Evolutionary conservation across 164 flowering plant genomes (phyloP), one percentile per base, ranked within the genome.

Genomic region (Macadamia integrifolia): DNA sequence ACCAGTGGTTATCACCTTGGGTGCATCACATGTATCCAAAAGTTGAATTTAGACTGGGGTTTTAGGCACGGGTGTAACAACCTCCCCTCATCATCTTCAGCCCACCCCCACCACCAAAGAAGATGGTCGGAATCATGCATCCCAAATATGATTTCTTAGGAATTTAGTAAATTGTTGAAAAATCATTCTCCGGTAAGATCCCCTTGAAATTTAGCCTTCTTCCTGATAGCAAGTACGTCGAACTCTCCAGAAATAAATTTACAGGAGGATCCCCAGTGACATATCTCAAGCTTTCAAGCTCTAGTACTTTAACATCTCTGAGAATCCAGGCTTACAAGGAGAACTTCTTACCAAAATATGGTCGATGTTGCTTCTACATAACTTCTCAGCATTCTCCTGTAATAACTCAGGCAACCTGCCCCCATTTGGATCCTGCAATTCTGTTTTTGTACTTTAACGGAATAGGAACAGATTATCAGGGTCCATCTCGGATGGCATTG

Each of bases 301-400:
- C 71, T 69, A 88, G 74, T 85, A 88, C 82, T 83, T 94, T 66
- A 94, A 86, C 71, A 75, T 90, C 68, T 94, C 96, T 6, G 46
- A 71, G 23, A 93, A 93, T 74, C 84, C 80, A 11, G 73, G 65
- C 10, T 77, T 93, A 9, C 87, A 90, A 64, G 97, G 96, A 6
- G 60, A 3, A 0, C 57, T 91, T 6, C 92, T 96, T 32, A 17
- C 62, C n/a, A 32, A 83, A 10, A 72, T 68, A 59, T 91, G 94
- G 97, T 81, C 86, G 61, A 10, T 82, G 72, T 87, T 87, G 11
- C 62, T 44, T 62, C 83, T 93, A 35, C 85, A 81, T 64, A 93
- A 91, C 64, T 87, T 93, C 72, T 93, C 98, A 18, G 92, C 92
- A 13, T 83, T 85, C 35, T 82, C 78, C 28, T 93, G 96, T 70